A percentile compares a stretch with the other conserved stretches of the same genome.
Conservation (phyloP, 495 filamentous ascomycete genomes). For the Aspergillus affinis region DNA sequence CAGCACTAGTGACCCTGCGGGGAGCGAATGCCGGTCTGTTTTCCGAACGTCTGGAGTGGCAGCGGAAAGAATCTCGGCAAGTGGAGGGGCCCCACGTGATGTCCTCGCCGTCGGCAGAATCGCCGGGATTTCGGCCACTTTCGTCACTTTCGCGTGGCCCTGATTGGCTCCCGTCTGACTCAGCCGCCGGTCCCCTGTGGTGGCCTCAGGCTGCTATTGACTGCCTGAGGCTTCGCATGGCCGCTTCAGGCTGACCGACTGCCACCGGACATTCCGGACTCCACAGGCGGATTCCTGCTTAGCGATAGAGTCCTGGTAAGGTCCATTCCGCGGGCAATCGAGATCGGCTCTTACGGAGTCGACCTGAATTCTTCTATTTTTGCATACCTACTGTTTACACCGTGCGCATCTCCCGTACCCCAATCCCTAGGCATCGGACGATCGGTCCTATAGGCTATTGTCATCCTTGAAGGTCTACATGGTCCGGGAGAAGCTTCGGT, state of each 20-base stretch:
- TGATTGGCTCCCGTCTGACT: constrained; percentile 14
- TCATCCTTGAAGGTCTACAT: background rate
- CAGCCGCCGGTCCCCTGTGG: no score
- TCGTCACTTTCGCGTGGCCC: background rate
- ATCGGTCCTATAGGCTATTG: background rate
- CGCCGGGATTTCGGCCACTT: constrained; percentile 30
- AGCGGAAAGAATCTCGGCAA: constrained; percentile 35
- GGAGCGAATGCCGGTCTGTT: constrained; percentile 27
- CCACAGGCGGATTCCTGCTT: background rate
- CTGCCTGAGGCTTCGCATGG: no score
- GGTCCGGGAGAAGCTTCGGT: background rate
- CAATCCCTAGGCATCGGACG: no score
- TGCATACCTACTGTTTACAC: no score
- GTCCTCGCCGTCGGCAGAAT: constrained; percentile 21
- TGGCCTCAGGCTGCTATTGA: no score
- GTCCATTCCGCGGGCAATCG: constrained; percentile 18
- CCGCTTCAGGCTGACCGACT: background rate
- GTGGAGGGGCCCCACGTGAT: constrained; percentile 37
- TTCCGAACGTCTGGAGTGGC: constrained; percentile 20
- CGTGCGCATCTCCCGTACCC: background rate
- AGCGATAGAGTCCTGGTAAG: no score
- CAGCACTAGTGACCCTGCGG: background rate
- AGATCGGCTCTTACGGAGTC: constrained; percentile 12
- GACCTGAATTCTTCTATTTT: background rate
- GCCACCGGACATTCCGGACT: background rate